Conservation (phyloP, 2,329 filamentous ascomycete species). For the Sporothrix mexicana region DNA sequence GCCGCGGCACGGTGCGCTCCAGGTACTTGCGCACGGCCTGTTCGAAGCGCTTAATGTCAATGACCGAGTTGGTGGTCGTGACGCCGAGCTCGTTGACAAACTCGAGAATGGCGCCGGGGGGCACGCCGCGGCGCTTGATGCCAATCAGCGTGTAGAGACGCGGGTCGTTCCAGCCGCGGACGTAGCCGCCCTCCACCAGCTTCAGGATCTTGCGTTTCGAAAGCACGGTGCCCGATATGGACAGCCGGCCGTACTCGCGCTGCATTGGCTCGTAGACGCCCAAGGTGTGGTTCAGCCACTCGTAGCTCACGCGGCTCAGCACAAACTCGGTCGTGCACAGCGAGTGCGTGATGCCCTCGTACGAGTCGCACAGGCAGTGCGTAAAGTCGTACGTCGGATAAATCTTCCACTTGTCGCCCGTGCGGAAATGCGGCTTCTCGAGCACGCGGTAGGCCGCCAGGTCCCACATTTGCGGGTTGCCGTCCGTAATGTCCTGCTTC, state of each 20-base stretch:
- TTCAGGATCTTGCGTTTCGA: constrained; percentile 85
- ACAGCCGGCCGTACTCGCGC: constrained; percentile 75
- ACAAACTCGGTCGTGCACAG: constrained; percentile 85
- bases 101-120: constrained; percentile 84
- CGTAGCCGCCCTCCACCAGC: constrained; percentile 75
- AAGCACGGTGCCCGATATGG: constrained; percentile 82
- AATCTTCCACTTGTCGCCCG: constrained; percentile 85
- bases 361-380: constrained; percentile 88
- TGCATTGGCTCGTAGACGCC: constrained; percentile 93
- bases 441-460: constrained; percentile 87
- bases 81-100: constrained; percentile 94
- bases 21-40: constrained; percentile 84
- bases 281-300: constrained; percentile 81
- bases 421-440: constrained; percentile 73
- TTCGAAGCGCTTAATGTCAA: constrained; percentile 83
- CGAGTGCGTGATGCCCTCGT: constrained; percentile 70
- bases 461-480: constrained; percentile 73
- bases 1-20: constrained; percentile 82
- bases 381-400: constrained; percentile 96
- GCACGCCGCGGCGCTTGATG: constrained; percentile 82
- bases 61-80: constrained; percentile 79
- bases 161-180: constrained; percentile 90
- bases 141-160: constrained; percentile 87
- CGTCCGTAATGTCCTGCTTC: constrained; percentile 67
- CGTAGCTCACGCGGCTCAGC: constrained; percentile 70